phyloP scores from a whole-genome alignment of 148 eudicot genomes.

The Fagopyrum homotropicum region DNA sequence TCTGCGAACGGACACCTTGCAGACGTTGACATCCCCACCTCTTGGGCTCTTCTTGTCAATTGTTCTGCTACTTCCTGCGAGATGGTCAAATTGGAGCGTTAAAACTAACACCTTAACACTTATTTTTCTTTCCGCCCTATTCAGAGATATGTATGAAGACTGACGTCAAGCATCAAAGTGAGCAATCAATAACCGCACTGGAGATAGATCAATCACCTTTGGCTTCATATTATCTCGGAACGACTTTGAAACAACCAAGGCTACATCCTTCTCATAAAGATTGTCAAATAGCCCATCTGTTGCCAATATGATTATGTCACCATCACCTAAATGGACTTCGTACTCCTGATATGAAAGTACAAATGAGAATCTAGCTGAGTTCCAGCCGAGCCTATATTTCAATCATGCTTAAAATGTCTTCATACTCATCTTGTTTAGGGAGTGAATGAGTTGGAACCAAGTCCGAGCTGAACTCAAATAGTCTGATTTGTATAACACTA shows the following conservation, averaged over 20 bases:
- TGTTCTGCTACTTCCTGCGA: conserved; percentile 61
- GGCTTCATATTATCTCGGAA: conserved; percentile 33
- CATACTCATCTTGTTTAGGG: too few species aligned
- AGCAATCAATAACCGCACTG: not conserved
- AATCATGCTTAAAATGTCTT: too few species aligned
- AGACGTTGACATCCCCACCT: conserved; percentile 49
- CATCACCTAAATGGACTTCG: conserved; percentile 53
- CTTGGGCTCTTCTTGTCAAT: conserved; percentile 54
- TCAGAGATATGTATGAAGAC: too few species aligned
- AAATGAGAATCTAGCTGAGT: not conserved
- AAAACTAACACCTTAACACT: not conserved
- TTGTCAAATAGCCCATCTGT: conserved; percentile 92
- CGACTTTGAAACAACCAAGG: conserved; percentile 40
- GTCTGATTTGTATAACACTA: too few species aligned
- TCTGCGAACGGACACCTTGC: conserved; percentile 73
- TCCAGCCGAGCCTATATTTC: too few species aligned
- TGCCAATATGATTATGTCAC: conserved; percentile 64
- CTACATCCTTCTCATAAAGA: conserved; percentile 68
- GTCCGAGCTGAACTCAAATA: too few species aligned
- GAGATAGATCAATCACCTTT: conserved; percentile 37
- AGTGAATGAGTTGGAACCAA: too few species aligned
- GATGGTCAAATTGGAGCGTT: not conserved
- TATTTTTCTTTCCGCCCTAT: not conserved
- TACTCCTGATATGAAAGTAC: conserved; percentile 36
- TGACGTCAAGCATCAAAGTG: not conserved